A percentile compares a stretch with the other conserved stretches of the same genome.
phyloP scores from a whole-genome alignment of 2,329 filamentous ascomycete genomes.

The Stemphylium lycopersici region DNA sequence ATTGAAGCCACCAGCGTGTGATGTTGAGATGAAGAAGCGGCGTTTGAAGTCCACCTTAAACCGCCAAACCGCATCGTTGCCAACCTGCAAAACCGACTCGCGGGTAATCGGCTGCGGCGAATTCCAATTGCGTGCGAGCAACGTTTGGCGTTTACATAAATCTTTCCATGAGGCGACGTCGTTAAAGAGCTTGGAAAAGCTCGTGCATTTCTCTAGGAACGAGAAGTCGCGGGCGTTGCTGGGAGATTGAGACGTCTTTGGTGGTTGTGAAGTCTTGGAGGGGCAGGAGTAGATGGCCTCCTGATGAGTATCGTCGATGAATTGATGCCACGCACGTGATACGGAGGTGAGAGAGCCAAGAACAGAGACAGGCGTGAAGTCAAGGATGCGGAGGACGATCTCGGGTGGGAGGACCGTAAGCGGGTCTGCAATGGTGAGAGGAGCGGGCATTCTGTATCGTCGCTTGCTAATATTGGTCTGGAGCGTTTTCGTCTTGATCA shows the following conservation, averaged over 20 bases:
- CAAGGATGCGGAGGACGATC: slow-evolving; percentile 14
- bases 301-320: slow-evolving; percentile 11
- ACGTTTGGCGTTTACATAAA: slow-evolving; percentile 3
- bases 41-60: slow-evolving; percentile 14
- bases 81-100: slow-evolving; percentile 8
- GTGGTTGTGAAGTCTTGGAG: slow-evolving; percentile 3
- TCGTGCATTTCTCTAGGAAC: slow-evolving; percentile 4
- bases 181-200: slow-evolving; percentile 11
- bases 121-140: slow-evolving; percentile 6
- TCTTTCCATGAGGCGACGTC: slow-evolving; percentile 12
- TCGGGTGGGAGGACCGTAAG: slow-evolving; percentile 12
- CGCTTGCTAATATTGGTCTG: background rate
- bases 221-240: slow-evolving; percentile 3
- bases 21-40: slow-evolving; percentile 13
- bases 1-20: slow-evolving; percentile 8
- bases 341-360: slow-evolving; percentile 5
- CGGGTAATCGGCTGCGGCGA: slow-evolving; percentile 4
- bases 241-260: background rate
- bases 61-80: slow-evolving; percentile 9
- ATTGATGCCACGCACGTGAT: slow-evolving; percentile 13
- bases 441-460: background rate
- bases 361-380: slow-evolving; percentile 8
- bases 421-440: slow-evolving; percentile 1
- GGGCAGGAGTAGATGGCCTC: slow-evolving; percentile 10
- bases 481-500: background rate